Conservation (phyloP, 257 asterid genomes). For the Solanum paucissectum region DNA sequence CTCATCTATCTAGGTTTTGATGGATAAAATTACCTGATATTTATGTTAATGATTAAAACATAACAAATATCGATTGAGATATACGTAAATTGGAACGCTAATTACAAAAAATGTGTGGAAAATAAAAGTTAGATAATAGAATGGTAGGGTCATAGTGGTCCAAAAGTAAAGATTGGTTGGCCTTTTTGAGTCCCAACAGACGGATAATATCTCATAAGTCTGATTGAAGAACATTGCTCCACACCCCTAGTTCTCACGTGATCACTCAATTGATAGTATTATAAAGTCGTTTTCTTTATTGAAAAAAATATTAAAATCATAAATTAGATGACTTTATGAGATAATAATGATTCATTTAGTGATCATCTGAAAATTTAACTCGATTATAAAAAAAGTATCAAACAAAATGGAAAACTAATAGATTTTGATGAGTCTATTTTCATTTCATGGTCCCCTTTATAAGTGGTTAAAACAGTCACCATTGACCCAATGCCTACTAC, state of each 20-base stretch:
- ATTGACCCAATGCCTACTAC: not conserved
- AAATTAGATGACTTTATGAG: fast-evolving
- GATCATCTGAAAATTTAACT: fast-evolving
- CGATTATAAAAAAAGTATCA: not conserved
- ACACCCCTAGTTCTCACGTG: not conserved
- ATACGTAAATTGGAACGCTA: fast-evolving
- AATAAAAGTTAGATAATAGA: not conserved
- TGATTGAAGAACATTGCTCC: not conserved
- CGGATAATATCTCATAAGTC: not conserved
- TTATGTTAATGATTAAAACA: not conserved
- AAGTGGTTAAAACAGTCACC: not conserved
- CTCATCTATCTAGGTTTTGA: not conserved
- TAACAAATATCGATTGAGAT: not conserved
- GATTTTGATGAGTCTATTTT: not conserved
- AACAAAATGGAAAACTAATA: not conserved
- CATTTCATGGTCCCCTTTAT: not conserved
- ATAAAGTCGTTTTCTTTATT: fast-evolving
- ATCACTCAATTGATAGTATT: not conserved
- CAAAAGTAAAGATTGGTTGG: not conserved
- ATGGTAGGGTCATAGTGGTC: not conserved
- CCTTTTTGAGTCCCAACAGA: not conserved
- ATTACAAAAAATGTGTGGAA: not conserved
- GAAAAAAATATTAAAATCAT: not conserved
- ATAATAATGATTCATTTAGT: not conserved
- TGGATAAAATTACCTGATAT: not conserved